A percentile compares a stretch with the other conserved stretches of the same genome.
Conservation (phyloP, 2,329 filamentous ascomycete species). For the Hymenoscyphus fructigenus region DNA sequence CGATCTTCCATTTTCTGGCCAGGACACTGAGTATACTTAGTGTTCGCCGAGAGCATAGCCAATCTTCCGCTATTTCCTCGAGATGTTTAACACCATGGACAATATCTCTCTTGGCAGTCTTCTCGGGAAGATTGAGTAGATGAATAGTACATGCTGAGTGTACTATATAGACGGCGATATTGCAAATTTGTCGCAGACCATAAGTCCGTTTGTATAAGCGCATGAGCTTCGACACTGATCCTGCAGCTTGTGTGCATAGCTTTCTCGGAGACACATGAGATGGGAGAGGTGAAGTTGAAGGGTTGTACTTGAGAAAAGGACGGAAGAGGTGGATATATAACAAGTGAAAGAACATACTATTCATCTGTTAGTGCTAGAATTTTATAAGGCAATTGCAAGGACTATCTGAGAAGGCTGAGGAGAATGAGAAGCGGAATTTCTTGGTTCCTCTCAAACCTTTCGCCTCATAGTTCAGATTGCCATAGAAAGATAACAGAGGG, state of each 20-base stretch:
- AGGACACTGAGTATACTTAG: constrained; percentile 82
- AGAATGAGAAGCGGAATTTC: no score
- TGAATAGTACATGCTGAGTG: constrained; percentile 96
- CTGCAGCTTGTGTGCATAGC: constrained; percentile 86
- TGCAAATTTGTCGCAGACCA: constrained; percentile 89
- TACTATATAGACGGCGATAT: constrained; percentile 92
- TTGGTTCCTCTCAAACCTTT: no score
- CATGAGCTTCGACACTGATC: constrained; percentile 89
- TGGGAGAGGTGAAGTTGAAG: constrained; percentile 77
- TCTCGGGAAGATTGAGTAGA: constrained; percentile 87
- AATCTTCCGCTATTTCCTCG: constrained; percentile 93
- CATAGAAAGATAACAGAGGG: neutral
- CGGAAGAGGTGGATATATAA: constrained; percentile 95
- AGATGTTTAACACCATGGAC: constrained; percentile 87
- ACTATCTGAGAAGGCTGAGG: neutral
- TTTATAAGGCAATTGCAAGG: neutral
- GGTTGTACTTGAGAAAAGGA: constrained; percentile 89
- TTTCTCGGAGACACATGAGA: constrained; percentile 85
- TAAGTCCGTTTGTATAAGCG: constrained; percentile 91
- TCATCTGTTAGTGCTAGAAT: constrained; percentile 28
- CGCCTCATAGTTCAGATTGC: no score
- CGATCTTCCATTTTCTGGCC: constrained; percentile 84
- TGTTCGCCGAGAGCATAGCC: constrained; percentile 84
- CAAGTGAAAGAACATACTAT: constrained; percentile 95
- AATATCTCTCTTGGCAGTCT: constrained; percentile 85